Conservation (phyloP, 805 yeast genomes). For the Kregervanrija fluxuum region DNA sequence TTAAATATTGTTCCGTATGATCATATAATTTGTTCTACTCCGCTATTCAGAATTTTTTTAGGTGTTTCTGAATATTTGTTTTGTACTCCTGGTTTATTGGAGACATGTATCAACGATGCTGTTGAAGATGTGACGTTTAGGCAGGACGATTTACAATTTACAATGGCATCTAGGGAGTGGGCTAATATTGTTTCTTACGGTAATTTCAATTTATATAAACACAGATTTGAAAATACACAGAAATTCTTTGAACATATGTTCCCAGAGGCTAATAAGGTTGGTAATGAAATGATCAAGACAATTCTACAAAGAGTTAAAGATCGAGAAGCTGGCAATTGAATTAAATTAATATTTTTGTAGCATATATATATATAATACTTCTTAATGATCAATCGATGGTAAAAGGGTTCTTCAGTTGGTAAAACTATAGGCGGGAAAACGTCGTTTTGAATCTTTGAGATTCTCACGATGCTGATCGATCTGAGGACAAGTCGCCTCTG, state of each 20-base stretch:
- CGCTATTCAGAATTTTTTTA: conserved; percentile 81
- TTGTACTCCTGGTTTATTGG: conserved; percentile 76
- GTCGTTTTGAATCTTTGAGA: background rate
- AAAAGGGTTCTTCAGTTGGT: background rate
- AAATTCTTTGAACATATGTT: conserved; percentile 80
- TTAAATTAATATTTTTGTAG: background rate
- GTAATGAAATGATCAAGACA: conserved; percentile 90
- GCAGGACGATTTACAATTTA: conserved; percentile 87
- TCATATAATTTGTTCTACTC: conserved; percentile 95
- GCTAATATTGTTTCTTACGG: conserved; percentile 71
- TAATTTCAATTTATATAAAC: conserved; percentile 62
- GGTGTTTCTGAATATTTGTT: conserved; percentile 93
- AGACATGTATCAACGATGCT: conserved; percentile 70
- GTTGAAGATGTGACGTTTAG: conserved; percentile 61
- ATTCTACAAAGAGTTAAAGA: conserved; percentile 38
- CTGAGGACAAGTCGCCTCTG: background rate
- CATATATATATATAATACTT: background rate
- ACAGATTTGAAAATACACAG: conserved; percentile 73
- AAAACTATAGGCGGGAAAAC: background rate
- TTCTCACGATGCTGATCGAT: background rate
- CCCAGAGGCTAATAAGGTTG: conserved; percentile 79
- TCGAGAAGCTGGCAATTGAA: conserved; percentile 7
- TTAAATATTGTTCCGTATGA: conserved; percentile 87
- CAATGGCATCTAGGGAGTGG: conserved; percentile 87
- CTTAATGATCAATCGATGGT: background rate